Conservation (phyloP, 1,284 basidiomycete genomes). For the Leccinum olivaceoglutinosum region DNA sequence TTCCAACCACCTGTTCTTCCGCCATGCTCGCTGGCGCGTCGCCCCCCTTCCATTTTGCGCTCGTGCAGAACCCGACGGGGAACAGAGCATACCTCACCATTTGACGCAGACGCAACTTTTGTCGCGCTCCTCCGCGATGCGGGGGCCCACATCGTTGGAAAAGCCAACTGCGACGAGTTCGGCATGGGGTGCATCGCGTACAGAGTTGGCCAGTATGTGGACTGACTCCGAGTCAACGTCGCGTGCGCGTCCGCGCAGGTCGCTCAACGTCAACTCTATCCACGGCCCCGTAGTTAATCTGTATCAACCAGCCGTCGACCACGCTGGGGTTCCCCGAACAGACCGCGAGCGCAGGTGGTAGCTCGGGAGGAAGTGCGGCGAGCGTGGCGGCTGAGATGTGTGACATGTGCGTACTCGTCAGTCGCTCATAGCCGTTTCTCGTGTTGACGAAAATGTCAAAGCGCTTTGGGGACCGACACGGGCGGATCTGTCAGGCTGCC, state of each 20-base stretch:
- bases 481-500: constrained; percentile 93
- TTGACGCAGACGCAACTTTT: constrained; percentile 71
- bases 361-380: constrained; percentile 81
- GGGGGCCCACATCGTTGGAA: constrained; percentile 78
- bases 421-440: neutral
- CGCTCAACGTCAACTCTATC: constrained; percentile 63
- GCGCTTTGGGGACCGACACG: constrained; percentile 91
- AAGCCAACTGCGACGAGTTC: constrained; percentile 97
- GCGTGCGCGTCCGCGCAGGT: constrained; percentile 38
- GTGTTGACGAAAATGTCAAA: constrained; percentile 29
- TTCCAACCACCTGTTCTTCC: too few species aligned
- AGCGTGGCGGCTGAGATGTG: constrained; percentile 77
- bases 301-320: constrained; percentile 28
- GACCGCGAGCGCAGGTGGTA: constrained; percentile 57
- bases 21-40: too few species aligned
- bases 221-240: neutral
- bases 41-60: neutral
- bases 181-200: constrained; percentile 80
- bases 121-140: constrained; percentile 58
- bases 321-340: constrained; percentile 1
- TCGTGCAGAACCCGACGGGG: neutral
- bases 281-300: constrained; percentile 83
- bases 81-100: constrained; percentile 73
- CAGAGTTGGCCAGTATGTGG: neutral
- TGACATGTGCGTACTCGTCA: constrained; percentile 55